Evolutionary conservation across 2,329 filamentous ascomycete genomes (phyloP), one percentile per base, ranked within the genome.

Genomic region (Pseudocercospora musae): DNA sequence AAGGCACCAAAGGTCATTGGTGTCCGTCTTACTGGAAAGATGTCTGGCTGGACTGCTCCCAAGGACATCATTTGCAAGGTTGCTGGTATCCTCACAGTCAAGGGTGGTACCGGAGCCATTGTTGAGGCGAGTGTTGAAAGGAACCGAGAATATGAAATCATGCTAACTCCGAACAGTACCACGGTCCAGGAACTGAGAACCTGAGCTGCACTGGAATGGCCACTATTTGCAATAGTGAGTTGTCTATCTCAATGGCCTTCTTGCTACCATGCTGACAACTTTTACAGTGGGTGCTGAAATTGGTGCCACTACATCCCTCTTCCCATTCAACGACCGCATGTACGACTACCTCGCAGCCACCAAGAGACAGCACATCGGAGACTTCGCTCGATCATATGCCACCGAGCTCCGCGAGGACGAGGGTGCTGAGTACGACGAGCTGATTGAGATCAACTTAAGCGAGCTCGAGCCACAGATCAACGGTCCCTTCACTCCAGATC

Each of bases 41-140:
- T 99, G 75, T 40, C 18, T 73, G 94, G 94, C 79, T 99, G 95
- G 95, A 90, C 92, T 70, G 79, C 93, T 60, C 91, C 95, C 60
- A 98, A 99, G 85, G 92, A 98, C 77, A 92, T 99, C 68, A 99
- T 99, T 74, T 86, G 97, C 62, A 96, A 97, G 87, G 90, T 98
- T 68, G 95, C 95, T 70, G 95, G 94, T 74, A 96, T 96, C 69
- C 86, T 97, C 46, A 98, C 95, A 56, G 95, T 99, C 74, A 98
- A 98, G 86, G 95, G 95, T 77, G 95, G 95, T 72, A 99, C 95
- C 75, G 95, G 94, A 71, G 89, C 89, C 13, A 66, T 66, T 57
- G 64, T 68, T 27, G 59, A 54, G 48, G 48, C 18, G n/a, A 23
- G 5, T 27, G 4, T 7, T 4, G 20, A 23, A 9, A 50, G 18